Conservation (phyloP, 306 rosid species). For the Purshia tridentata region DNA sequence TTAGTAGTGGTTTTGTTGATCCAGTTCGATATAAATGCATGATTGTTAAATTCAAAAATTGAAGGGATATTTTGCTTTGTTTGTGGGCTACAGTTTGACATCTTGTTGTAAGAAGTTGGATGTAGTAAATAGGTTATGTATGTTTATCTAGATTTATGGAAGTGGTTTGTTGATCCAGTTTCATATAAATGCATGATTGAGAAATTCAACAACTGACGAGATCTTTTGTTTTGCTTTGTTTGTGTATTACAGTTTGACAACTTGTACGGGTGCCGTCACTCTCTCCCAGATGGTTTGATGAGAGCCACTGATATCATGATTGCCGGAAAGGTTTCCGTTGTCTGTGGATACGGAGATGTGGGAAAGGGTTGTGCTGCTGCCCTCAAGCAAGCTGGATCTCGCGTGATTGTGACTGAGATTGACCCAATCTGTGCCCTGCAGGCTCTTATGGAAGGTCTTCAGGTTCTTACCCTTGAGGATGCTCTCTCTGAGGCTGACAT, state of each 20-base stretch:
- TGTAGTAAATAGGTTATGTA: too few relatives aligned
- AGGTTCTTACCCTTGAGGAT: constrained; percentile 65
- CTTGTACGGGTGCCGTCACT: constrained; percentile 98
- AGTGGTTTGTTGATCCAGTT: not conserved
- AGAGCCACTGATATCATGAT: constrained; percentile 98
- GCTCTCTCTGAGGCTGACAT: constrained; percentile 67
- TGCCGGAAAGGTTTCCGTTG: constrained; percentile 89
- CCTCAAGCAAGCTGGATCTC: constrained; percentile 92
- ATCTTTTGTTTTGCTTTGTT: not conserved
- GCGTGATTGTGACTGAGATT: constrained; percentile 85
- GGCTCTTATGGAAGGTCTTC: constrained; percentile 92
- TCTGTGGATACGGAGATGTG: constrained; percentile 91
- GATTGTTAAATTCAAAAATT: not conserved
- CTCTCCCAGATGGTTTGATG: constrained; percentile 97
- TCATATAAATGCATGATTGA: not conserved
- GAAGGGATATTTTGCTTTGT: not conserved
- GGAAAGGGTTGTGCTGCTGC: constrained; percentile 99
- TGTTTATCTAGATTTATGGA: too few relatives aligned
- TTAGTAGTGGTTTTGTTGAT: not conserved
- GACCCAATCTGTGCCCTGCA: constrained; percentile 99
- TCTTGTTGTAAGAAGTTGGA: too few relatives aligned
- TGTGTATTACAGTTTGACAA: constrained; percentile 69
- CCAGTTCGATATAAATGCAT: not conserved
- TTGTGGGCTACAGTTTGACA: not conserved
- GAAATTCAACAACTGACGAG: not conserved